phyloP scores from a whole-genome alignment of 1,284 basidiomycete species.

The Fistulina hepatica region DNA sequence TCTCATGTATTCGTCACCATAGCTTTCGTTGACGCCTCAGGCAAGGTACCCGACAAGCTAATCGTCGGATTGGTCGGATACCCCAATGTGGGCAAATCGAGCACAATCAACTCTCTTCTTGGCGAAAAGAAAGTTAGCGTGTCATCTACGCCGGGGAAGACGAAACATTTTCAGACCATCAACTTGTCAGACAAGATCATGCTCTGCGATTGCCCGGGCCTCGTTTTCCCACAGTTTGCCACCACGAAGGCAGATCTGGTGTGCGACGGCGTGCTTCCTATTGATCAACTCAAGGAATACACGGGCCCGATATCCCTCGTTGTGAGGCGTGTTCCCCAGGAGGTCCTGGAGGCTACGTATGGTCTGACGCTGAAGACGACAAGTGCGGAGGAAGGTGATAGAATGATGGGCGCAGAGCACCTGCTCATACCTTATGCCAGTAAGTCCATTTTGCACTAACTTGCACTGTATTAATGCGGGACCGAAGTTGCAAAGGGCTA shows the following conservation, averaged over 20 bases:
- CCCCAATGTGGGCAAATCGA: slow-evolving; percentile 97
- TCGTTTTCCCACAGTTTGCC: slow-evolving; percentile 98
- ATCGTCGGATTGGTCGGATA: slow-evolving; percentile 96
- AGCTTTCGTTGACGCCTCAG: slow-evolving; percentile 56
- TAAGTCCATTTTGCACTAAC: slow-evolving; percentile 33
- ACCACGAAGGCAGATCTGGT: slow-evolving; percentile 93
- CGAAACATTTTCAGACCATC: slow-evolving; percentile 99
- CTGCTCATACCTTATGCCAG: slow-evolving; percentile 85
- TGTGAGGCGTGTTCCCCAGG: slow-evolving; percentile 70
- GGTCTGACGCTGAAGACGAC: slow-evolving; percentile 70
- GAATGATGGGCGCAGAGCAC: slow-evolving; percentile 70
- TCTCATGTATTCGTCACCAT: no score
- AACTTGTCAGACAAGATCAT: slow-evolving; percentile 79
- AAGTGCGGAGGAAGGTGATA: slow-evolving; percentile 72
- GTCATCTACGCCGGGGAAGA: slow-evolving; percentile 95
- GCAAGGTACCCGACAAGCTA: slow-evolving; percentile 56
- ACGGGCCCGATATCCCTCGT: slow-evolving; percentile 81
- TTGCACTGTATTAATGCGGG: slow-evolving; percentile 10
- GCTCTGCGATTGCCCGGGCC: slow-evolving; percentile 97
- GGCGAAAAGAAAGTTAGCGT: slow-evolving; percentile 97
- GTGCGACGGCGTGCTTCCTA: slow-evolving; percentile 94
- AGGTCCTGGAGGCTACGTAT: slow-evolving; percentile 85
- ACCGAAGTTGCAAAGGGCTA: slow-evolving; percentile 82
- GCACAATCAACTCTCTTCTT: slow-evolving; percentile 92
- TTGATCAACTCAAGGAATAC: slow-evolving; percentile 95